Evolutionary conservation across 2,329 filamentous ascomycete genomes (phyloP).

Genomic region (Helotiales sp.): DNA sequence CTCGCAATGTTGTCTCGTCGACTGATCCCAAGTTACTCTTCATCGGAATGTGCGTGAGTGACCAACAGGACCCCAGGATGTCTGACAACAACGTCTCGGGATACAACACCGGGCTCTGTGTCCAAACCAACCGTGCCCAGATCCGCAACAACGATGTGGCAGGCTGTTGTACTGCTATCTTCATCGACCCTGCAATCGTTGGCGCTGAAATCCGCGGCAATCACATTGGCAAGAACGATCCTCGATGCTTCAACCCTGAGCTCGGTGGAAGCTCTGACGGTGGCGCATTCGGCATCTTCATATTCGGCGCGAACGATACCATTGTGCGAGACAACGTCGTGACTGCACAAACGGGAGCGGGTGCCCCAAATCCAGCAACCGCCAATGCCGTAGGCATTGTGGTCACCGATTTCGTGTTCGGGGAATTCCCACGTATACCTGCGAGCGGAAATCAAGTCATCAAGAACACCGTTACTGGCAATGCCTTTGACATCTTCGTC

Average conservation of each 20-base stretch:
- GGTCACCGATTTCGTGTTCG: slow-evolving; percentile 6
- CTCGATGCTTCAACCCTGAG: slow-evolving; percentile 21
- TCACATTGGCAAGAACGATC: slow-evolving; percentile 38
- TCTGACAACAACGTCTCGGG: slow-evolving; percentile 42
- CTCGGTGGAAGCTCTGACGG: slow-evolving; percentile 23
- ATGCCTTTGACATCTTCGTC: slow-evolving; percentile 40
- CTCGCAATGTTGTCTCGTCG: slow-evolving; percentile 40
- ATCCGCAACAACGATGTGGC: slow-evolving; percentile 44
- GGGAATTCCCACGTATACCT: not conserved
- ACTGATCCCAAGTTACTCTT: slow-evolving; percentile 21
- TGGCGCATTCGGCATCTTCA: slow-evolving; percentile 35
- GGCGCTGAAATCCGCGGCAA: slow-evolving; percentile 39
- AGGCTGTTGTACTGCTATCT: slow-evolving; percentile 42
- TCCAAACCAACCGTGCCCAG: slow-evolving; percentile 44
- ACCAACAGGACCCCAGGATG: slow-evolving; percentile 40
- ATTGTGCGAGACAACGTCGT: slow-evolving; percentile 42
- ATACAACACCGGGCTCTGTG: slow-evolving; percentile 44
- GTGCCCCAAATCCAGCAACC: not conserved
- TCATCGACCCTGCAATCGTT: slow-evolving; percentile 44
- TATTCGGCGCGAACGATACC: slow-evolving; percentile 41
- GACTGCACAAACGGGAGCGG: slow-evolving; percentile 33
- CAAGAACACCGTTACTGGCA: slow-evolving; percentile 41
- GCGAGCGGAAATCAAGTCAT: slow-evolving; percentile 40
- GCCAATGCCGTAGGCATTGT: slow-evolving; percentile 8
- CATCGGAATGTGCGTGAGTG: slow-evolving; percentile 47